Evolutionary conservation across 345 rosid species (phyloP), one percentile per base, ranked within the genome.

Genomic region (Citrus cavaleriei): DNA sequence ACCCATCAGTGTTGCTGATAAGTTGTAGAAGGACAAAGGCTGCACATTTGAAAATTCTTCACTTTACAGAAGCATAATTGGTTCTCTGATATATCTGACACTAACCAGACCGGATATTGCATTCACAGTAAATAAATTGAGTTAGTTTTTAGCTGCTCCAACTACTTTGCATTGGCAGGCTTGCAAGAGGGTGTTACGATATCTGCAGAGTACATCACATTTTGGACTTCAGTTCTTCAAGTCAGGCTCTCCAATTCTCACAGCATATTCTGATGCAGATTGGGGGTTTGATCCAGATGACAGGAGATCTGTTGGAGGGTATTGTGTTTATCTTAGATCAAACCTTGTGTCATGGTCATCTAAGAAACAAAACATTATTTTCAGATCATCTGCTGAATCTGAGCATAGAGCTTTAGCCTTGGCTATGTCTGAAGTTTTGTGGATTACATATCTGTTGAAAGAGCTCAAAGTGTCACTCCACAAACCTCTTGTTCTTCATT

Each of bases 201-300:
- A 57, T 57, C 24, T 57, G 10, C 12, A 22, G 6, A 2, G 1
- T 1, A 49, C 21, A 14, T 0, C 55, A 3, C 16, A 49, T 49
- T 49, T 2, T 49, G 6, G 55, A 3, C 16, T 49, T 49, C 21
- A 49, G 8, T 4, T 49, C 1, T 46, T 2, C 19, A 12, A 14
- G 1, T 4, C 4, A 3, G 0, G 19, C 0, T 16, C 16, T 4
- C 6, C 0, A 0, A 49, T 0, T 3, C 4, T 49, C 0, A 3
- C 6, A 49, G 21, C 21, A 1, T 12, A 49, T 14, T 14, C 6
- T 2, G 6, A 49, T 49, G 6, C 21, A 49, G 21, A 49, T 16
- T 49, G 21, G 6, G 55, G 55, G 0, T 3, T 6, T 3, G 55
- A 49, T 14, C 55, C 0, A 49, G 55, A 49, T 49, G 6, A 49